Evolutionary conservation across 176 grass and related monocot species (phyloP).

Genomic region (Phyllostachys edulis): DNA sequence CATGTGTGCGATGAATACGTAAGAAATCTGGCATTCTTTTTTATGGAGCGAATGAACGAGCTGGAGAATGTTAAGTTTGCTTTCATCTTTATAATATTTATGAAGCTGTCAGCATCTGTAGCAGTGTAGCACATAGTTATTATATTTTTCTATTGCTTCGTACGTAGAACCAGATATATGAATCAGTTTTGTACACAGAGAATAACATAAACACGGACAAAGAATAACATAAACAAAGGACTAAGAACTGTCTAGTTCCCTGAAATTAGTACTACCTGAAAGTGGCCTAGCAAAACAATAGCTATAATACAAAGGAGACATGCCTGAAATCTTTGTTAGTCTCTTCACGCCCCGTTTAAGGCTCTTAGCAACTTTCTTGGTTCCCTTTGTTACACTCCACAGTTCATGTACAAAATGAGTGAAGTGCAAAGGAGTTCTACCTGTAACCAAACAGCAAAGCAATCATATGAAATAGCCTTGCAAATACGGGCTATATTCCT

Average conservation of each 20-base stretch:
- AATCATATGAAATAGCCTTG: constrained; percentile 4
- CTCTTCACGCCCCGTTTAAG: background rate
- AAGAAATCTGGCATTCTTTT: too few species aligned
- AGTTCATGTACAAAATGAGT: background rate
- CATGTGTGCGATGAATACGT: background rate
- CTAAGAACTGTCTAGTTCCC: background rate
- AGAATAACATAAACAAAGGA: background rate
- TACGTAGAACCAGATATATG: background rate
- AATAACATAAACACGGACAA: background rate
- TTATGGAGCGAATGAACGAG: background rate
- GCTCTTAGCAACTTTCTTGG: background rate
- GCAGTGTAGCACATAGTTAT: background rate
- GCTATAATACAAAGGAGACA: too few species aligned
- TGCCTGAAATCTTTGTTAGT: too few species aligned
- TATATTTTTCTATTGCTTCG: background rate
- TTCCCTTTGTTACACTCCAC: background rate
- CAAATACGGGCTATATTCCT: constrained; percentile 11
- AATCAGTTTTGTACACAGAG: background rate
- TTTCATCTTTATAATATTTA: background rate
- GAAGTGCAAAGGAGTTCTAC: background rate
- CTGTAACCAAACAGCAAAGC: background rate
- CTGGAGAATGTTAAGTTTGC: background rate
- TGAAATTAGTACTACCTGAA: background rate
- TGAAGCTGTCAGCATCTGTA: background rate
- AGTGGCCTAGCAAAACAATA: background rate